phyloP scores from a whole-genome alignment of 2,329 filamentous ascomycete species.

The Verruconis gallopava region DNA sequence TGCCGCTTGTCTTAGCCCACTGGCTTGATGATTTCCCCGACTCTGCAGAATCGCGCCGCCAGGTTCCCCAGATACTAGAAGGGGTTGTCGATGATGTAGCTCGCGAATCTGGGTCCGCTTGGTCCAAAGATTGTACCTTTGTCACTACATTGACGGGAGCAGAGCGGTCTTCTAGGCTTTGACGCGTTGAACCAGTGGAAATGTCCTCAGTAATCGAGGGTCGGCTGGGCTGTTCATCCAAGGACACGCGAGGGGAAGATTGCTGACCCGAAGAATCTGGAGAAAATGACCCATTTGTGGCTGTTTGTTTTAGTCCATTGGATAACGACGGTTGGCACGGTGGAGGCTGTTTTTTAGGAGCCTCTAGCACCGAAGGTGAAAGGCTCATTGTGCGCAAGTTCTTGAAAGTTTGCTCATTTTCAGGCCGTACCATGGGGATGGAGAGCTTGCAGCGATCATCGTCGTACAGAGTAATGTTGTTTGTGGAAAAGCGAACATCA shows the following conservation, averaged over 20 bases:
- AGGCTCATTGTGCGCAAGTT: slow-evolving; percentile 50
- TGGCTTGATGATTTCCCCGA: slow-evolving; percentile 10
- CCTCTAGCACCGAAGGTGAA: slow-evolving; percentile 7
- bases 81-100: slow-evolving; percentile 22
- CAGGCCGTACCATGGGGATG: slow-evolving; percentile 83
- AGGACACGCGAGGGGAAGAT: slow-evolving; percentile 3
- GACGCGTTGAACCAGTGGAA: slow-evolving; percentile 5
- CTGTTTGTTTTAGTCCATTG: slow-evolving; percentile 7
- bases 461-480: slow-evolving; percentile 75
- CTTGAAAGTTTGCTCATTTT: slow-evolving; percentile 72
- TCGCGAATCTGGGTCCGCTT: slow-evolving; percentile 12
- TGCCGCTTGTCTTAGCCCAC: slow-evolving; percentile 26
- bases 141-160: slow-evolving; percentile 1
- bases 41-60: slow-evolving; percentile 31
- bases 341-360: slow-evolving; percentile 8
- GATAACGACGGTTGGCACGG: background rate
- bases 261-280: background rate
- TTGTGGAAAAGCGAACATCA: slow-evolving; percentile 84
- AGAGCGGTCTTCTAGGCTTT: slow-evolving; percentile 7
- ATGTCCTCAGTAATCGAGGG: slow-evolving; percentile 4
- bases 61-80: slow-evolving; percentile 36
- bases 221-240: slow-evolving; percentile 1
- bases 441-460: slow-evolving; percentile 77
- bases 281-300: background rate
- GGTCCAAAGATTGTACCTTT: background rate